Evolutionary conservation across 1,139 yeast species (phyloP).

Genomic region (Taphrina deformans): DNA sequence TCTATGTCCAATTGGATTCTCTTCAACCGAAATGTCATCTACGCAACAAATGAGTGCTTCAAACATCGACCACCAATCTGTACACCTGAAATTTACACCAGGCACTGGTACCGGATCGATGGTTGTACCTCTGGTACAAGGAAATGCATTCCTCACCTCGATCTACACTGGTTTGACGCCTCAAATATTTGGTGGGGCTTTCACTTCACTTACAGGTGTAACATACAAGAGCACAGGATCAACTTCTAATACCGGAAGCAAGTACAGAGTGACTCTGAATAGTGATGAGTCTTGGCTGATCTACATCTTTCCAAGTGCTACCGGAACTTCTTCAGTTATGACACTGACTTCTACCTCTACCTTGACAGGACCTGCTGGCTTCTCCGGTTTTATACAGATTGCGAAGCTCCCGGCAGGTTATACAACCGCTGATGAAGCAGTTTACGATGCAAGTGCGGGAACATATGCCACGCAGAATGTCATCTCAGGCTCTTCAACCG

Average conservation of each 20-base stretch:
- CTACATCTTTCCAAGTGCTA: slow-evolving; percentile 49
- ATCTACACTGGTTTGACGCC: slow-evolving; percentile 61
- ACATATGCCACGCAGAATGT: slow-evolving; percentile 52
- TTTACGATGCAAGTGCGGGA: slow-evolving; percentile 64
- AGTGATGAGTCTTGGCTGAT: slow-evolving; percentile 59
- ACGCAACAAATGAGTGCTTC: slow-evolving; percentile 48
- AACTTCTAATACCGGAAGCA: slow-evolving; percentile 50
- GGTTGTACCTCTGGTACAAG: slow-evolving; percentile 56
- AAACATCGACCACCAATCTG: slow-evolving; percentile 60
- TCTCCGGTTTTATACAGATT: slow-evolving; percentile 62
- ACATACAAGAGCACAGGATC: slow-evolving; percentile 40
- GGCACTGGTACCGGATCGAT: slow-evolving; percentile 41
- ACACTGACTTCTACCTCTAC: slow-evolving; percentile 41
- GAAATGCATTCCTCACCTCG: slow-evolving; percentile 77
- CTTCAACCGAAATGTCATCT: slow-evolving; percentile 55
- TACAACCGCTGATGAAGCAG: slow-evolving; percentile 34
- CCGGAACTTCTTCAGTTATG: slow-evolving; percentile 42
- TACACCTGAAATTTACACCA: slow-evolving; percentile 53
- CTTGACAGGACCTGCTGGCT: slow-evolving; percentile 51
- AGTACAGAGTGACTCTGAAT: slow-evolving; percentile 48
- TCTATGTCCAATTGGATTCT: slow-evolving; percentile 56
- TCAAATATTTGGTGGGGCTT: slow-evolving; percentile 56
- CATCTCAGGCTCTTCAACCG: slow-evolving; percentile 48
- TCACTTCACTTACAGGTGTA: slow-evolving; percentile 52
- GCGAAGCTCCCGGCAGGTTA: slow-evolving; percentile 54